Evolutionary conservation across 345 rosid genomes (phyloP), one percentile per base, ranked within the genome.

Genomic region (Cardamine occulta): DNA sequence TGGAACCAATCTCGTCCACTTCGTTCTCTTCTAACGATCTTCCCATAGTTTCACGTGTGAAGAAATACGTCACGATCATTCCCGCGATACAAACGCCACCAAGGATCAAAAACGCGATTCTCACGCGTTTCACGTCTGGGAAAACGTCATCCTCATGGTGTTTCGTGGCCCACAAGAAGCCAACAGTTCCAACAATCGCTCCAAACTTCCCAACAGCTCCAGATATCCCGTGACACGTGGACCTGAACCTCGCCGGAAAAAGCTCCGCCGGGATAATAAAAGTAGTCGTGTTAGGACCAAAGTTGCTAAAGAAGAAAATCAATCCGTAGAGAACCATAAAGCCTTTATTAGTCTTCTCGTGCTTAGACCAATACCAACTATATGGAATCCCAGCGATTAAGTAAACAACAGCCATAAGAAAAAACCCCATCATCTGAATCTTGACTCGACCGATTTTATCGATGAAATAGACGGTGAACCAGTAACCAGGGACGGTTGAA

Each of bases 231-330:
- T 92, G 93, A 73, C 97, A 92, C 2, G 93, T 92, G 2, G 96
- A 80, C 71, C 97, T 82, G 42, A 92, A 87, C 76, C 97, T 84
- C 0, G 97, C 89, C 2, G 97, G 97, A 42, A 92, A 92, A 19
- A 89, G 88, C 57, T 92, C 96, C 0, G 96, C 96, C 0, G 97
- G 97, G 42, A 88, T 83, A 0, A 92, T 88, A 63, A 89, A 92
- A 0, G 97, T 89, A 3, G 96, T 89, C 1, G 93, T 83, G 69
- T 92, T 92, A 5, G 96, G 97, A 42, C 97, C 97, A 35, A 88
- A 88, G 76, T 92, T 92, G 45, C 91, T 81, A 34, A 92, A 92
- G 88, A 92, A 92, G 79, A 87, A 89, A 0, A 86, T 80, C 7
- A 87, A 80, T 4, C 83, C 85, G 13, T 87, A 88, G 1, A 89